These are phyloP conservation scores for Phoma sp. DNA, from an alignment of 2,329 filamentous ascomycete species.

Conservation along the genomic window DNA sequence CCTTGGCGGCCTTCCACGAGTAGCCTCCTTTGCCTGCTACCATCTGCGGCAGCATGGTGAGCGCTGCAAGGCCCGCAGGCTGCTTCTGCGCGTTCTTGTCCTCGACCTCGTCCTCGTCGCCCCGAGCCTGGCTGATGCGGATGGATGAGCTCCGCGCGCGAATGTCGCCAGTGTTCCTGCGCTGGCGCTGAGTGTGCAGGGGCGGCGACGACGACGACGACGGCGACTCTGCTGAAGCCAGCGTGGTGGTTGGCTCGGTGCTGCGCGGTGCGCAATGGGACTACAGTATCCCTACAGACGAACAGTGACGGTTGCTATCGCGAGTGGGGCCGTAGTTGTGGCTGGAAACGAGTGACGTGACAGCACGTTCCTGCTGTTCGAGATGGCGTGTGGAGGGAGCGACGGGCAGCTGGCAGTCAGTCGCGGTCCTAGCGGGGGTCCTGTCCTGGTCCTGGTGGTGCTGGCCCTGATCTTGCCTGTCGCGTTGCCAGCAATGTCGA, in stretches of 20 bases:
- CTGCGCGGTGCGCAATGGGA: constrained; percentile 15
- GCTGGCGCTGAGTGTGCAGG: constrained; percentile 40
- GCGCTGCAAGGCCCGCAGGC: constrained; percentile 21
- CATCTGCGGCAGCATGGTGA: constrained; percentile 84
- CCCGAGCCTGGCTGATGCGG: constrained; percentile 41
- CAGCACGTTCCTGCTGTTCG: constrained; percentile 3
- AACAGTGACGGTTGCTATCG: constrained; percentile 10
- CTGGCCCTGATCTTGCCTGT: background rate
- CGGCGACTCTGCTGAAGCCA: constrained; percentile 34
- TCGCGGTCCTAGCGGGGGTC: background rate
- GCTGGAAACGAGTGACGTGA: constrained; percentile 14
- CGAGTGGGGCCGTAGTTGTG: constrained; percentile 13
- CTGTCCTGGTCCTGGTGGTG: background rate
- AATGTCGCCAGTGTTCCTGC: constrained; percentile 33
- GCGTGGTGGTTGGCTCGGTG: constrained; percentile 25
- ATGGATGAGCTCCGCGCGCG: constrained; percentile 40
- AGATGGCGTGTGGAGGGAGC: constrained; percentile 5
- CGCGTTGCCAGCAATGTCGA: constrained; percentile 9
- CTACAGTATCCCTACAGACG: background rate
- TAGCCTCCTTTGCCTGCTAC: constrained; percentile 59
- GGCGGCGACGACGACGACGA: constrained; percentile 22
- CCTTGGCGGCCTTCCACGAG: constrained; percentile 87
- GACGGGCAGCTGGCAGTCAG: constrained; percentile 6
- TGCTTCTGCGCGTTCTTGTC: constrained; percentile 33
- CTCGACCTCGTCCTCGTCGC: constrained; percentile 25